Evolutionary conservation across 306 rosid species (phyloP), one percentile per base, ranked within the genome.

Genomic region (Nissolia schottii): DNA sequence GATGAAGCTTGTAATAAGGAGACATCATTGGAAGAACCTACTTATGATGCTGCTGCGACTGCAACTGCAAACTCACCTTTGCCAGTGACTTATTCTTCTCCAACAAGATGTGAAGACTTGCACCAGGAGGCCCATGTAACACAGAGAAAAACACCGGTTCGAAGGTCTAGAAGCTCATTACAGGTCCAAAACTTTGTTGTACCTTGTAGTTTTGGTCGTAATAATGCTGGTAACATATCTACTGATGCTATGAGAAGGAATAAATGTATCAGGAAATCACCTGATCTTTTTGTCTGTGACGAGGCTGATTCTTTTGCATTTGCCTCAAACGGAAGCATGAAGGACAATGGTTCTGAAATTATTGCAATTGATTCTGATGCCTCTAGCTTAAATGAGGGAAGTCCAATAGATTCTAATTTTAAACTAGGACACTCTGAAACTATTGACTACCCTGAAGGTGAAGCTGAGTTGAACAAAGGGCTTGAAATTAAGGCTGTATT

Each of bases 341-440:
- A 85, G 61, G 94, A 86, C 22, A 81, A 83, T 82, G 83, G 64
- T 75, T 93, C 97, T 45, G 96, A 87, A 79, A 83, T 90, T 75
- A 81, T 75, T 58, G 80, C 97, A 24, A 82, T 73, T 16, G 88
- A 90, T 49, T 90, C 94, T 34, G 90, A 87, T 71, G 78, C 86
- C 49, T 62, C 58, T 72, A 86, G 96, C 85, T 73, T 80, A 58
- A 85, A 89, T 41, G 96, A 87, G 66, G 89, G 88, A 16, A 80
- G 85, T 74, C 74, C 87, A 61, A 80, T 79, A 46, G 89, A 89
- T 77, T 89, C 91, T 53, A 80, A 77, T 63, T 86, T 86, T 79
- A 85, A 85, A 81, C 63, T 70, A 50, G 96, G 91, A 40, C 86
- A 76, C 67, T 74, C 84, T 22, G 90, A 84, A 70, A 79, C 81